Base-by-base conservation (phyloP, 352 stramenopile genomes). In the Detonula confervacea region DNA sequence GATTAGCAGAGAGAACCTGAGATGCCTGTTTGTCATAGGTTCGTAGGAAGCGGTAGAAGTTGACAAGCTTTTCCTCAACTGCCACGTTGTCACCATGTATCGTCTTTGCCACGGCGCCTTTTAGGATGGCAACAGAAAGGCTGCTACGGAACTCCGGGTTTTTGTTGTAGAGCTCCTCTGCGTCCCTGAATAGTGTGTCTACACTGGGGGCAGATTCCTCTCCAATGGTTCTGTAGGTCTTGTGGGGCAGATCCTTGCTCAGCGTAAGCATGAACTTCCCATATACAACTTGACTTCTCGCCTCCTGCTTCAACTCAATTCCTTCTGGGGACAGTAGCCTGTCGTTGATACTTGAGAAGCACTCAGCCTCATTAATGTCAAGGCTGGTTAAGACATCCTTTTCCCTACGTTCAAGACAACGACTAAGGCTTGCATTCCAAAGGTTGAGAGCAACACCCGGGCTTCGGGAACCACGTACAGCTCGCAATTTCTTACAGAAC, bases 11-110 rank as follows among this genome's bases (percentile, higher is more conserved):
- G 8, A 61, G 6, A 27, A 29, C 27, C n/a, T 72, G n/a, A n/a
- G 46, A 22, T 47, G 30, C 63, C 18, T 24, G 46, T 9, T 42
- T 42, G 12, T n/a, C 20, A 55, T 35, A 33, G 12, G 46, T 39
- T 37, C 14, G 9, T 11, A 72, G 7, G 52, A 51, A 72, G 8
- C 47, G 63, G 39, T 72, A 72, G 29, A 72, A 72, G 22, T 72
- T 72, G 12, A 51, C n/a, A 35, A 72, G 0, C 18, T 22, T 62
- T 42, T 42, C 9, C 9, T 62, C 63, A 14, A 63, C 1, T 24
- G n/a, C 14, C 20, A 30, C 27, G 27, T 72, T 72, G 7, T 67
- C 1, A 1, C 47, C 47, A 54, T 27, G 16, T 25, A 33, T 62
- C 3, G 35, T 2, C 27, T 55, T 72, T 20, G 24, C 20, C 11